These are phyloP conservation scores for Liriodendron chinense DNA, from an alignment of 164 flowering plant species.

Conservation along the genomic window DNA sequence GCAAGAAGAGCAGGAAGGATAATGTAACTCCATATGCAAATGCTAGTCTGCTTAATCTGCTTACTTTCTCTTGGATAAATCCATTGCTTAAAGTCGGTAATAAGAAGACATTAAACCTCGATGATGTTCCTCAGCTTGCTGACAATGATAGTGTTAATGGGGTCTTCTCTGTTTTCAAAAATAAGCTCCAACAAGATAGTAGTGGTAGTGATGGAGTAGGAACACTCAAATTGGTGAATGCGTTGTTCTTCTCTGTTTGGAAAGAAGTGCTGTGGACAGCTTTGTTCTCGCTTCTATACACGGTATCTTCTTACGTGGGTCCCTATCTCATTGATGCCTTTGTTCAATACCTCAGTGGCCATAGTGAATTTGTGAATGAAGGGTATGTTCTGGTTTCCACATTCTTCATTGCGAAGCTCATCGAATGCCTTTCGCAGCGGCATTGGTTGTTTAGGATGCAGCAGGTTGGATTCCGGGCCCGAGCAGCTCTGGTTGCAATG, in stretches of 20 bases:
- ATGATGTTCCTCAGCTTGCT: constrained; percentile 44
- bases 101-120: constrained; percentile 36
- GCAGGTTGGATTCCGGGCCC: constrained; percentile 40
- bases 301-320: constrained; percentile 61
- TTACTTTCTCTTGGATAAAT: constrained; percentile 48
- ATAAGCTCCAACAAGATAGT: constrained; percentile 15
- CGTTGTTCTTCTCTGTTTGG: constrained; percentile 40
- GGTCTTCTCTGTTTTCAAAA: constrained; percentile 24
- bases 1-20: constrained; percentile 7
- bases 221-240: constrained; percentile 42
- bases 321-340: constrained; percentile 68
- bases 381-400: constrained; percentile 50
- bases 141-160: constrained; percentile 23
- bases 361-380: constrained; percentile 30
- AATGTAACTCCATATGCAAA: constrained; percentile 24
- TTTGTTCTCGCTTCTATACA: constrained; percentile 28
- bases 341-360: constrained; percentile 62
- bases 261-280: constrained; percentile 40
- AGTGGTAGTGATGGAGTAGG: constrained; percentile 24
- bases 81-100: constrained; percentile 34
- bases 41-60: constrained; percentile 29
- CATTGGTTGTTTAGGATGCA: constrained; percentile 59
- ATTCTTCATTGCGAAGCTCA: constrained; percentile 54
- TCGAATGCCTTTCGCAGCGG: constrained; percentile 59
- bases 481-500: constrained; percentile 46